Percentiles rank a stretch among this genome's conserved stretches.
phyloP scores from a whole-genome alignment of 495 filamentous ascomycete species.

The Aspergillus mulundensis region DNA sequence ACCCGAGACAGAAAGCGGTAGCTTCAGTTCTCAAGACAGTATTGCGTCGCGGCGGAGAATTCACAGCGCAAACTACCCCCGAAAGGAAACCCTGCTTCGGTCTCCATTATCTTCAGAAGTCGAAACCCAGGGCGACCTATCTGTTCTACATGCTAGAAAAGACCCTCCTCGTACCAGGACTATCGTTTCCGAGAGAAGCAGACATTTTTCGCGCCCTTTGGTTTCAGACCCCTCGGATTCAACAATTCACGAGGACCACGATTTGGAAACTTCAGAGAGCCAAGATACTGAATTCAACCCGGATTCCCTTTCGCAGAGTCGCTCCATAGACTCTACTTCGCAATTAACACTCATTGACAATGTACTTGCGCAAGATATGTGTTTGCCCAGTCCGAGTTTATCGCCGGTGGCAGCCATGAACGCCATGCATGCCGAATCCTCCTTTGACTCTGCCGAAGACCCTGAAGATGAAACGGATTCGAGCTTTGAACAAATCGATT shows the following conservation, averaged over 20 bases:
- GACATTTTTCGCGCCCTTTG: constrained; percentile 11
- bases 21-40: constrained; percentile 28
- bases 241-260: constrained; percentile 11
- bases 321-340: constrained; percentile 23
- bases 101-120: constrained; percentile 40
- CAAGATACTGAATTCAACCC: constrained; percentile 25
- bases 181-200: constrained; percentile 15
- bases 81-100: constrained; percentile 32
- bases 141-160: constrained; percentile 16
- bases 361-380: constrained; percentile 76
- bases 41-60: constrained; percentile 28
- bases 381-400: constrained; percentile 88
- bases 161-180: constrained; percentile 13
- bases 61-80: constrained; percentile 32
- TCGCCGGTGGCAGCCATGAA: constrained; percentile 86
- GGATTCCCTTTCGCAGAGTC: constrained; percentile 22
- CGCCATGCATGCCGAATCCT: constrained; percentile 45
- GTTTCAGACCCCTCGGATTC: constrained; percentile 9
- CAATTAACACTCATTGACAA: constrained; percentile 45
- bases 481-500: constrained; percentile 36
- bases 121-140: constrained; percentile 20
- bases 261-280: constrained; percentile 15
- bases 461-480: constrained; percentile 45
- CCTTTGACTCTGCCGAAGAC: constrained; percentile 41
- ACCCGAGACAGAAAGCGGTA: constrained; percentile 39